Percentiles rank a stretch among this genome's conserved stretches.
Conservation (phyloP, 495 filamentous ascomycete species). For the Articulospora tetracladia region DNA sequence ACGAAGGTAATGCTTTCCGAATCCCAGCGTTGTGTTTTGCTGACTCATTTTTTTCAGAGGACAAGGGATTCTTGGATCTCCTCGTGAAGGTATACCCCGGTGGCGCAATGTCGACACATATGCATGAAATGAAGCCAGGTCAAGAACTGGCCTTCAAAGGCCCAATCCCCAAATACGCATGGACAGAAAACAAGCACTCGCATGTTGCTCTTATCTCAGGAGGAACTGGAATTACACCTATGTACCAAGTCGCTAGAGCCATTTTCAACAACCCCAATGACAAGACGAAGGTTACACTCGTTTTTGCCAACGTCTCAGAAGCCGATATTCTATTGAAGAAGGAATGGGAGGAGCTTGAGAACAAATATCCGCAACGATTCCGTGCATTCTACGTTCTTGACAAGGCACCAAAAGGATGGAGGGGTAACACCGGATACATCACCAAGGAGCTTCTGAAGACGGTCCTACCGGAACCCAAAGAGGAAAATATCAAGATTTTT, state of each 20-base stretch:
- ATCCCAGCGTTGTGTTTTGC: background rate
- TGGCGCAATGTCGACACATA: conserved; percentile 85
- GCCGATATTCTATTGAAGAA: conserved; percentile 85
- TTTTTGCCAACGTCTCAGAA: conserved; percentile 84
- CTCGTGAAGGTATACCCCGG: conserved; percentile 86
- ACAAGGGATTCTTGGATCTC: conserved; percentile 78
- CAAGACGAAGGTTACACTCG: conserved; percentile 91
- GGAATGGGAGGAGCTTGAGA: conserved; percentile 79
- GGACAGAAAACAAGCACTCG: conserved; percentile 88
- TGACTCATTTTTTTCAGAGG: conserved; percentile 35
- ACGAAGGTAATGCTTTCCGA: conserved; percentile 59
- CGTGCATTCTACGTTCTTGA: conserved; percentile 86
- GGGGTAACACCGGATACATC: conserved; percentile 70
- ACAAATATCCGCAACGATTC: conserved; percentile 91
- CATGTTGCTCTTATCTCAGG: conserved; percentile 92
- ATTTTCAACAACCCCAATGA: conserved; percentile 96
- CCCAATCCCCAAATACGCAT: conserved; percentile 90
- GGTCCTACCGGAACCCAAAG: conserved; percentile 83
- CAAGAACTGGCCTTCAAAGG: conserved; percentile 88
- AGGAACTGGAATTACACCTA: conserved; percentile 91
- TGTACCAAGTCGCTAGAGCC: conserved; percentile 77
- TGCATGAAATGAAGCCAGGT: conserved; percentile 77
- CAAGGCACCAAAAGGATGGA: conserved; percentile 79
- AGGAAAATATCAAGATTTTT: conserved; percentile 89
- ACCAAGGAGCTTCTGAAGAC: conserved; percentile 89